Evolutionary conservation across 1,284 basidiomycete genomes (phyloP).

Genomic region (Tylopilus orsonianus): DNA sequence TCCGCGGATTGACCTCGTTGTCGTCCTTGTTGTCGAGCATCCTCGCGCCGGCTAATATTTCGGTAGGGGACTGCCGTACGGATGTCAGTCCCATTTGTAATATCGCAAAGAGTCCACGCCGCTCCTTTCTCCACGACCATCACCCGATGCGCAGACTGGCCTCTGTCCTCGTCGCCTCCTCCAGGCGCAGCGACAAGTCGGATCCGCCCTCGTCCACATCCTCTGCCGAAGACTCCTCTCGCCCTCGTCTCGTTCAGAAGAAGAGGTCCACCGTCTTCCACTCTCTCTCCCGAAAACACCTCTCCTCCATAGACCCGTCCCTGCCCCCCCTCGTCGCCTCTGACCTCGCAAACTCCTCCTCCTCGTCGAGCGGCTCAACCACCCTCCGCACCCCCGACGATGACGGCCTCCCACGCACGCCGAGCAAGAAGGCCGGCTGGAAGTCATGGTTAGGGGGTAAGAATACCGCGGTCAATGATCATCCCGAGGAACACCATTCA

Average conservation of each 20-base stretch:
- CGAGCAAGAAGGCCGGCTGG: constrained; percentile 46
- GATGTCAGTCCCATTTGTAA: constrained; percentile 37
- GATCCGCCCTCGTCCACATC: constrained; percentile 27
- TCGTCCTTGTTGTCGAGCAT: constrained; percentile 7
- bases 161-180: constrained; percentile 48
- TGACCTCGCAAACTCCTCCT: constrained; percentile 43
- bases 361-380: constrained; percentile 59
- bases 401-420: constrained; percentile 43
- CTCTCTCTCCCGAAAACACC: constrained; percentile 33
- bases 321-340: constrained; percentile 22
- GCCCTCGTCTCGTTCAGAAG: constrained; percentile 17
- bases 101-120: constrained; percentile 25
- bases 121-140: constrained; percentile 20
- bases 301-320: constrained; percentile 14
- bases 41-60: constrained; percentile 26
- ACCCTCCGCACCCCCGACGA: constrained; percentile 63
- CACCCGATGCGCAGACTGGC: constrained; percentile 50
- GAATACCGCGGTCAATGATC: constrained; percentile 31
- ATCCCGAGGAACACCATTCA: constrained; percentile 17
- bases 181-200: constrained; percentile 50
- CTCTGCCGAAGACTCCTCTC: constrained; percentile 19
- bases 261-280: constrained; percentile 23
- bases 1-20: constrained; percentile 5
- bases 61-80: constrained; percentile 27
- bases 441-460: constrained; percentile 50